These are phyloP conservation scores for Zostera marina DNA, from an alignment of 116 monocot species.

Conservation along the genomic window DNA sequence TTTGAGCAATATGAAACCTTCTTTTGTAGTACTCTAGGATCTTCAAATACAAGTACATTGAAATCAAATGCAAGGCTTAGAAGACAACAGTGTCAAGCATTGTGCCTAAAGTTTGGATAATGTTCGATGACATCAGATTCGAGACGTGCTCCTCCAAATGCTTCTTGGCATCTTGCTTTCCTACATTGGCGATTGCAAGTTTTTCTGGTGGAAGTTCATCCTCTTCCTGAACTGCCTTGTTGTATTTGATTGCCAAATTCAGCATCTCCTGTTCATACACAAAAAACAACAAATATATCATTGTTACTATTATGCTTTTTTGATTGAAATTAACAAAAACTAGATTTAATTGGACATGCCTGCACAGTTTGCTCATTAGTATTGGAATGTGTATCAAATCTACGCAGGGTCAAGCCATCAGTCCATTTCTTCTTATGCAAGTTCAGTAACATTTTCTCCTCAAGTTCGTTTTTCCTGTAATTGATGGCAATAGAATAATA, in stretches of 20 bases:
- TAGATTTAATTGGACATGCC: conserved; percentile 11
- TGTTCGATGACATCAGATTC: conserved; percentile 92
- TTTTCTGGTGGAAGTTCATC: conserved; percentile 90
- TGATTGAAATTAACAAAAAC: neutral
- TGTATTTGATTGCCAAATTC: conserved; percentile 67
- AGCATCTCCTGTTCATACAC: conserved; percentile 61
- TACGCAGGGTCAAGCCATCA: conserved; percentile 54
- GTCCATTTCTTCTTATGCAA: conserved; percentile 92
- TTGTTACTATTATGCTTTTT: neutral
- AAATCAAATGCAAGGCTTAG: conserved; percentile 10
- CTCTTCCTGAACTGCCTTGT: conserved; percentile 93
- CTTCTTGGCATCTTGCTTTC: conserved; percentile 88
- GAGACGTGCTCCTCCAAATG: conserved; percentile 90
- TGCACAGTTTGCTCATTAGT: conserved; percentile 88
- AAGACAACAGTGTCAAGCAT: conserved; percentile 94
- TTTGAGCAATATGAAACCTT: too few species aligned
- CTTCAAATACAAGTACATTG: too few species aligned
- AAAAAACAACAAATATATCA: neutral
- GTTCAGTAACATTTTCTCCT: conserved; percentile 92
- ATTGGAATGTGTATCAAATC: conserved; percentile 71
- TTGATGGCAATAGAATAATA: conserved; percentile 96
- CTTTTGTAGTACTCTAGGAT: too few species aligned
- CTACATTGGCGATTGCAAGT: conserved; percentile 84
- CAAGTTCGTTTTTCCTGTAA: conserved; percentile 85
- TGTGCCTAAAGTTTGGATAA: conserved; percentile 77